phyloP scores from a whole-genome alignment of 805 yeast species.

The Grigorovia transvaalensis region DNA sequence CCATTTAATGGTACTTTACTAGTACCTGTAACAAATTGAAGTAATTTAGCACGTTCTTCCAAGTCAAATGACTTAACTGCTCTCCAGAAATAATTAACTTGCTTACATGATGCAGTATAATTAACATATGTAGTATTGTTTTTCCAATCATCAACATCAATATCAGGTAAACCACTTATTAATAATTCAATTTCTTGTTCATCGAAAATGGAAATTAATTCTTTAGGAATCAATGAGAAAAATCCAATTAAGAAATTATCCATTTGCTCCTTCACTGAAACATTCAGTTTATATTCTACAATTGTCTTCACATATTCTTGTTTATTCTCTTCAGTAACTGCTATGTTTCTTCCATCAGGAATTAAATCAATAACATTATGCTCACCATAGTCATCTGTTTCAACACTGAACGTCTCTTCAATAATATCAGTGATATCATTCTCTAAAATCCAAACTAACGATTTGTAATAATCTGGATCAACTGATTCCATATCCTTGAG shows the following conservation, averaged over 20 bases:
- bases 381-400: conserved; percentile 88
- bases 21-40: conserved; percentile 96
- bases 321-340: conserved; percentile 86
- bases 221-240: conserved; percentile 80
- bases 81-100: conserved; percentile 95
- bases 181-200: conserved; percentile 91
- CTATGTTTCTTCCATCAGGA: conserved; percentile 69
- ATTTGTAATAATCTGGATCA: conserved; percentile 86
- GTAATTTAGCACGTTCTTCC: conserved; percentile 86
- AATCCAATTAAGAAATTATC: conserved; percentile 78
- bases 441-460: conserved; percentile 90
- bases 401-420: conserved; percentile 89
- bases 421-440: conserved; percentile 94
- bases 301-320: conserved; percentile 77
- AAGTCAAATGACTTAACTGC: conserved; percentile 89
- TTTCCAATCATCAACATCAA: conserved; percentile 94
- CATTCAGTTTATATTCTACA: conserved; percentile 76
- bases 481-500: conserved; percentile 89
- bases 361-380: conserved; percentile 73
- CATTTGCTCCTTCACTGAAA: conserved; percentile 80
- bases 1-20: conserved; percentile 94
- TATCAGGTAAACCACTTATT: conserved; percentile 91
- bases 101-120: conserved; percentile 73
- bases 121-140: conserved; percentile 72
- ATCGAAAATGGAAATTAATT: conserved; percentile 75